Conservation (phyloP, 371 early-diverging fungal genomes). For the Smittium mucronatum region DNA sequence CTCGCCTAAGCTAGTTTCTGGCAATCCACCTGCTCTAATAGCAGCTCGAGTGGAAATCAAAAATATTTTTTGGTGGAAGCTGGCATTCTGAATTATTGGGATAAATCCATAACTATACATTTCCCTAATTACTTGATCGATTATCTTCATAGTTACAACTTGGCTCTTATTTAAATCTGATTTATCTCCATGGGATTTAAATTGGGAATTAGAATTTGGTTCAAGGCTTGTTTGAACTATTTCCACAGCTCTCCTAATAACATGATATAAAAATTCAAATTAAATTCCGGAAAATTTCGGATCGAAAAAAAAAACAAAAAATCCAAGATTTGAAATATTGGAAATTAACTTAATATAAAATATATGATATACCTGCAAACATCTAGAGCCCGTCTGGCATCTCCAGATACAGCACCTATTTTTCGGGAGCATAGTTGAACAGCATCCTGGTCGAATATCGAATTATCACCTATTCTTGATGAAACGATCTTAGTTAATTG, state of each 20-base stretch:
- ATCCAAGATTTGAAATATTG: too few species aligned
- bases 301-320: too few species aligned
- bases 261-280: neutral
- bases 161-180: slow-evolving; percentile 5
- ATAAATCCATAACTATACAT: slow-evolving; percentile 69
- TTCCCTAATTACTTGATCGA: slow-evolving; percentile 67
- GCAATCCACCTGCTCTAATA: slow-evolving; percentile 48
- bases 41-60: slow-evolving; percentile 52
- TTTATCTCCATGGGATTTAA: neutral
- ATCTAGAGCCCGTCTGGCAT: slow-evolving; percentile 91
- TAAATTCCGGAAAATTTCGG: too few species aligned
- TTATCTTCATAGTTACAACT: slow-evolving; percentile 59
- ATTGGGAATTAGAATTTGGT: neutral
- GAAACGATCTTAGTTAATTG: slow-evolving; percentile 76
- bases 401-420: slow-evolving; percentile 91
- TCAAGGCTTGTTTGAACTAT: neutral
- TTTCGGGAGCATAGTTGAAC: slow-evolving; percentile 88
- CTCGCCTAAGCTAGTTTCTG: slow-evolving; percentile 63
- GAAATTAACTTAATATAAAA: neutral
- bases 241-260: neutral
- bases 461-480: slow-evolving; percentile 57
- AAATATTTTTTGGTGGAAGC: slow-evolving; percentile 74
- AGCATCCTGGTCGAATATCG: slow-evolving; percentile 66
- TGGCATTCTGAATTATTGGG: slow-evolving; percentile 51
- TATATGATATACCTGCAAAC: slow-evolving; percentile 48